Evolutionary conservation across 2,329 filamentous ascomycete species (phyloP).

Genomic region (Calonectria pseudoreteaudii): DNA sequence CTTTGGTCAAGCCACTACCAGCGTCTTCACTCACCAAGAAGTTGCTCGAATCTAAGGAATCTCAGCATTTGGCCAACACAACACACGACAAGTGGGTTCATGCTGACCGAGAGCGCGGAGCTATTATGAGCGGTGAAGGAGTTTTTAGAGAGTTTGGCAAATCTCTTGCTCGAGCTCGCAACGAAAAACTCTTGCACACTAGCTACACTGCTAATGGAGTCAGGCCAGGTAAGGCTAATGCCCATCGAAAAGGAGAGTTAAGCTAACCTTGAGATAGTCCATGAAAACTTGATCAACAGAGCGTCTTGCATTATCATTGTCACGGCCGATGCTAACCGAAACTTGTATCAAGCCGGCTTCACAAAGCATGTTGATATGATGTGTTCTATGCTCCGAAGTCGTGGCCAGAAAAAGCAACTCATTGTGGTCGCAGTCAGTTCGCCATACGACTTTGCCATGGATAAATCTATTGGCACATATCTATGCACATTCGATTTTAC

Average conservation of each 20-base stretch:
- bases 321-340: slow-evolving; percentile 93
- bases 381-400: slow-evolving; percentile 83
- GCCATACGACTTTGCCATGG: slow-evolving; percentile 96
- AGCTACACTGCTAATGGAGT: slow-evolving; percentile 96
- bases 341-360: slow-evolving; percentile 93
- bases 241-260: not conserved
- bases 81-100: slow-evolving; percentile 68
- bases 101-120: slow-evolving; percentile 66
- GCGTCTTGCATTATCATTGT: slow-evolving; percentile 90
- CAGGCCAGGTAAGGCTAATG: slow-evolving; percentile 67
- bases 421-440: slow-evolving; percentile 95
- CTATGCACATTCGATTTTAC: slow-evolving; percentile 98
- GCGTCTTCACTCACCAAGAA: slow-evolving; percentile 86
- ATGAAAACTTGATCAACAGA: slow-evolving; percentile 91
- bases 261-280: slow-evolving; percentile 61
- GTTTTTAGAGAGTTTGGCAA: slow-evolving; percentile 92
- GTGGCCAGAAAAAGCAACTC: slow-evolving; percentile 86
- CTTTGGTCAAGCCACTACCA: slow-evolving; percentile 90
- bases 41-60: slow-evolving; percentile 66
- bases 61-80: slow-evolving; percentile 48
- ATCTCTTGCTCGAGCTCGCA: slow-evolving; percentile 86
- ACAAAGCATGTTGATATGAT: slow-evolving; percentile 97
- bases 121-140: slow-evolving; percentile 90
- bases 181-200: slow-evolving; percentile 89
- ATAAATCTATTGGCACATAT: slow-evolving; percentile 90